phyloP scores from a whole-genome alignment of 2,329 filamentous ascomycete genomes.

The Cytospora chrysosperma region DNA sequence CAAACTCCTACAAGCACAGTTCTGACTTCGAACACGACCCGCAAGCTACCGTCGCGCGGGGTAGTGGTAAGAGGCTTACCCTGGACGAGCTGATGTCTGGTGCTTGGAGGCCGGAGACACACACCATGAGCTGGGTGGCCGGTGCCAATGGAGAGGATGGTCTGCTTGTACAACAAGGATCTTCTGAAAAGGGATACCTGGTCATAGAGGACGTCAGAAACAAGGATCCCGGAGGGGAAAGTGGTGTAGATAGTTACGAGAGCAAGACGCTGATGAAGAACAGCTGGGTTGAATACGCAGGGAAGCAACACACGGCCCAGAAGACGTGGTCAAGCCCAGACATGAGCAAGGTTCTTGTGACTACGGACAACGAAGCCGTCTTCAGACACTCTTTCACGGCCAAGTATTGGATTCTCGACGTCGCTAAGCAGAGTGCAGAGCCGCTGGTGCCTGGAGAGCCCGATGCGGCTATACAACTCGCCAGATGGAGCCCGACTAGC shows the following conservation, averaged over 20 bases:
- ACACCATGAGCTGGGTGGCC: conserved; percentile 74
- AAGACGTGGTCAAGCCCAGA: conserved; percentile 76
- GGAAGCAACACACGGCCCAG: conserved; percentile 53
- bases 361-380: conserved; percentile 68
- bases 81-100: conserved; percentile 69
- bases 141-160: conserved; percentile 79
- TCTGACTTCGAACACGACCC: conserved; percentile 66
- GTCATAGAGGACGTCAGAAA: conserved; percentile 82
- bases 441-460: conserved; percentile 71
- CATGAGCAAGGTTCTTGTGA: conserved; percentile 81
- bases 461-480: conserved; percentile 72
- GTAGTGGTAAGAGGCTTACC: conserved; percentile 70
- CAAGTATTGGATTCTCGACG: conserved; percentile 89
- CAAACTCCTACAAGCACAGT: conserved; percentile 64
- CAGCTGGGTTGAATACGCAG: conserved; percentile 59
- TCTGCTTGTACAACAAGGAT: conserved; percentile 72
- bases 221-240: conserved; percentile 32
- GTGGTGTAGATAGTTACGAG: conserved; percentile 40
- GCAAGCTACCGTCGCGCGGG: conserved; percentile 57
- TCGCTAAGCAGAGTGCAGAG: conserved; percentile 73
- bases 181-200: conserved; percentile 67
- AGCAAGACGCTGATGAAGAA: conserved; percentile 75
- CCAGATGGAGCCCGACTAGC: conserved; percentile 84
- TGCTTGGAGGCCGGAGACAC: conserved; percentile 61
- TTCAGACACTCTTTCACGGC: conserved; percentile 91